Conservation (phyloP, 768 basidiomycete genomes). For the Cystobasidium onofrii region DNA sequence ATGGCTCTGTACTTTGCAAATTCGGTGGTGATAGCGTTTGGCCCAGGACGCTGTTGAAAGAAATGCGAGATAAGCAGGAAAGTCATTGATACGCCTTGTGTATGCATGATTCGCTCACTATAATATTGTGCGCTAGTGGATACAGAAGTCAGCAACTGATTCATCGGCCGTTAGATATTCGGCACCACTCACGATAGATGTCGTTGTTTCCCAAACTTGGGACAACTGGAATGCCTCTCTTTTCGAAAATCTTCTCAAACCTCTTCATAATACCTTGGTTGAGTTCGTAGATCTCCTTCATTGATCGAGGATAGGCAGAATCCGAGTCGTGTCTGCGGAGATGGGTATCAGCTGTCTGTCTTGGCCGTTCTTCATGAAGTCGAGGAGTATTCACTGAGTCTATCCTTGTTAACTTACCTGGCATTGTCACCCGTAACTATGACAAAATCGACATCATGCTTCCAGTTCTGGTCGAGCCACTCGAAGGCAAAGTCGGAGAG, state of each 20-base stretch:
- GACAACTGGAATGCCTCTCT: conserved; percentile 60
- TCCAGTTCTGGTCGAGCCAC: conserved; percentile 69
- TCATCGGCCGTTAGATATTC: no score
- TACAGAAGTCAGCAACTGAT: not conserved
- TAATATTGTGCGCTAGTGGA: conserved; percentile 20
- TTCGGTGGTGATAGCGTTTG: conserved; percentile 55
- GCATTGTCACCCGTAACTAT: conserved; percentile 58
- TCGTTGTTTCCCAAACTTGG: conserved; percentile 87
- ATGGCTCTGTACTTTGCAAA: conserved; percentile 10
- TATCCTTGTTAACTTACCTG: conserved; percentile 36
- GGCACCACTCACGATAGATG: conserved; percentile 51
- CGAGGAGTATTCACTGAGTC: no score
- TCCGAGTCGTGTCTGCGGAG: conserved; percentile 90
- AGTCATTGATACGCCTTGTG: not conserved
- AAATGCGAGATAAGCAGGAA: not conserved
- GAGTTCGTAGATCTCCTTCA: conserved; percentile 65
- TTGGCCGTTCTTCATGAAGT: no score
- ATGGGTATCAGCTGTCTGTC: no score
- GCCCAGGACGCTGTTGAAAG: conserved; percentile 49
- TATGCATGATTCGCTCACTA: not conserved
- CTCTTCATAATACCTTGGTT: conserved; percentile 60
- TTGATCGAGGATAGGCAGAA: conserved; percentile 66
- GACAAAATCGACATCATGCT: conserved; percentile 78
- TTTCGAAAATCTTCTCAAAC: conserved; percentile 67
- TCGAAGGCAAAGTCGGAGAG: conserved; percentile 77